Base-by-base conservation (phyloP, 257 asterid genomes). In the Nicotiana noctiflora region DNA sequence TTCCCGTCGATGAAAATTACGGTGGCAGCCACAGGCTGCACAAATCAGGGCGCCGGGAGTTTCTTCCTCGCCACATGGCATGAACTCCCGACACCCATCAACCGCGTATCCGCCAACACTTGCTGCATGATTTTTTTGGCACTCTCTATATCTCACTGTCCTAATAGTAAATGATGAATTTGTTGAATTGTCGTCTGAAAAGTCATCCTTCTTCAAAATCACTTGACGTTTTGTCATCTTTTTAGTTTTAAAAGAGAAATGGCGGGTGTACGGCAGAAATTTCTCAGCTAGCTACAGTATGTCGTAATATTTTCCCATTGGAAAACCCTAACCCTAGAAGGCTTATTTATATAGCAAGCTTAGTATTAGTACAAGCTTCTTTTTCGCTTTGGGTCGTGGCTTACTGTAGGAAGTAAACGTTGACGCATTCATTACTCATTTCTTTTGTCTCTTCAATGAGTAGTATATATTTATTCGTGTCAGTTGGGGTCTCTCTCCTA, bases 241-340 rank as follows among this genome's bases (percentile, higher is more conserved):
- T 31, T 31, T 31, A 31, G 32, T 63, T 27, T 63, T 0, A 31
- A 31, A 31, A 31, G 32, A 31, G 32, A 8, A 25, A 76, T 17
- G 23, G 17, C 74, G 31, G 23, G 62, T 7, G 46, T 57, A 60
- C 34, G 34, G 81, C 63, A 74, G 79, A 56, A 34, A 32, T 14
- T 27, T 1, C 23, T 9, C 27, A 44, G 62, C 29, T 82, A 56
- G 76, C 86, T 70, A 65, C 81, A 61, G 56, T 67, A 31, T 31
- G 32, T 31, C 80, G 64, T 81, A 44, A 60, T 80, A 79, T 82
- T 21, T 76, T 79, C 72, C 23, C 49, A 65, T 29, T 31, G 7
- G 82, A 82, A 86, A 88, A 85, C 93, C 92, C 93, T 88, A 84
- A 92, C 89, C 86, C 91, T 88, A 86, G 82, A 62, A 53, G 82